phyloP scores from a whole-genome alignment of 768 basidiomycete genomes.

The Suillus subluteus region DNA sequence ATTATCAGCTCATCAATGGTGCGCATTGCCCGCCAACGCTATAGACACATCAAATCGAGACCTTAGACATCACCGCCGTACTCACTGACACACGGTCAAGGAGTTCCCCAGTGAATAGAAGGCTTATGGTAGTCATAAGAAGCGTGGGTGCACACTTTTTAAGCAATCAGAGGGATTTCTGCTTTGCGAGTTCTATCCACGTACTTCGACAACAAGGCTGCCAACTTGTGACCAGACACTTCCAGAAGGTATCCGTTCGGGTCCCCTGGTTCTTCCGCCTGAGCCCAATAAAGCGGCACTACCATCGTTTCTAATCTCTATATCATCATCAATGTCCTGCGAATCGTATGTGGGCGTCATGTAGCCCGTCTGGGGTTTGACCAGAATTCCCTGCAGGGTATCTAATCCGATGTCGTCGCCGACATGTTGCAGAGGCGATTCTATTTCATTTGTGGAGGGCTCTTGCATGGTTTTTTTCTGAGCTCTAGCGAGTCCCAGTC shows the following conservation, averaged over 20 bases:
- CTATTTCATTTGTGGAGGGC: not conserved
- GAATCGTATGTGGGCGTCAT: constrained; percentile 29
- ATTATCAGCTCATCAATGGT: constrained; percentile 95
- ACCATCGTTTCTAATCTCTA: constrained; percentile 45
- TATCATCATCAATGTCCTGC: constrained; percentile 35
- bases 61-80: constrained; percentile 15
- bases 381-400: constrained; percentile 29
- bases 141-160: constrained; percentile 84
- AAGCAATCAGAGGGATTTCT: constrained; percentile 13
- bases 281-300: constrained; percentile 48
- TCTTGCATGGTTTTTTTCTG: not conserved
- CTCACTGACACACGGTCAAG: constrained; percentile 83
- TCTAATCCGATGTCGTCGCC: constrained; percentile 36
- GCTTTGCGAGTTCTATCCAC: constrained; percentile 21
- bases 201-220: constrained; percentile 73
- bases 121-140: constrained; percentile 78
- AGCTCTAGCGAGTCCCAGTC: not conserved
- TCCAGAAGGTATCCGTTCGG: constrained; percentile 23
- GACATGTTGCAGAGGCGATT: not conserved
- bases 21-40: constrained; percentile 90
- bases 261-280: constrained; percentile 30
- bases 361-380: constrained; percentile 24
- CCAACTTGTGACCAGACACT: constrained; percentile 57
- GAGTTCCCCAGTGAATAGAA: constrained; percentile 90
- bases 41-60: constrained; percentile 4